Evolutionary conservation across 176 grass and related monocot species (phyloP).

Genomic region (Lolium perenne): DNA sequence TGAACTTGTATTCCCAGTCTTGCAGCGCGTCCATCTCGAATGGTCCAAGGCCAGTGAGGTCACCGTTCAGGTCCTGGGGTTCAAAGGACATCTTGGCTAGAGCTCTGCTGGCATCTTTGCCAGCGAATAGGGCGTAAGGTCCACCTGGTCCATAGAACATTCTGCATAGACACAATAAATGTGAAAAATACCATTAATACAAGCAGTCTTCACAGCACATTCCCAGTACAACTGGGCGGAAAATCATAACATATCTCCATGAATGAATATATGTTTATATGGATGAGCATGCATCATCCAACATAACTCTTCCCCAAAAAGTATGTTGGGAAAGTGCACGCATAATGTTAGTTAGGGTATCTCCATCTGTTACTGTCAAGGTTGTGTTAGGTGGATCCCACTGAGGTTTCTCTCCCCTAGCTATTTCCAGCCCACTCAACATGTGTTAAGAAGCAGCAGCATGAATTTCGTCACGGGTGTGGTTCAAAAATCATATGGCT

Average conservation of each 20-base stretch:
- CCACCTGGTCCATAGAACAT: slow-evolving; percentile 99
- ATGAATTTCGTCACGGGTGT: not conserved
- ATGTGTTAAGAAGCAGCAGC: not conserved
- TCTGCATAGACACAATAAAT: slow-evolving; percentile 47
- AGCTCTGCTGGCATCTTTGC: slow-evolving; percentile 89
- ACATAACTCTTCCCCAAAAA: not conserved
- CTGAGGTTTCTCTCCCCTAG: not conserved
- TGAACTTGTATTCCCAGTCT: slow-evolving; percentile 97
- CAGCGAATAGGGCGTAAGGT: slow-evolving; percentile 81
- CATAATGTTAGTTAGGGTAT: slow-evolving; percentile 1
- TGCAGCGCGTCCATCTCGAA: slow-evolving; percentile 85
- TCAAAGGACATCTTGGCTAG: slow-evolving; percentile 93
- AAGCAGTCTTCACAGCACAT: not conserved
- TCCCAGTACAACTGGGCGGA: not conserved
- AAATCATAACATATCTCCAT: slow-evolving; percentile 2
- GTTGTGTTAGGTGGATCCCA: not conserved
- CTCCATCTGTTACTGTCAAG: not conserved
- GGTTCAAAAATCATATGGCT: not conserved
- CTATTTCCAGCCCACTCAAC: not conserved
- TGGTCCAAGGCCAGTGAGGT: slow-evolving; percentile 77
- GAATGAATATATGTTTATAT: slow-evolving; percentile 11
- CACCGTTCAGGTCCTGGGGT: slow-evolving; percentile 67
- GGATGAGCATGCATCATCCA: not conserved
- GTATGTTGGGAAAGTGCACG: slow-evolving; percentile 13
- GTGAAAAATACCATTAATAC: not conserved